Conservation (phyloP, 805 yeast species). For the Kregervanrija delftensis region DNA sequence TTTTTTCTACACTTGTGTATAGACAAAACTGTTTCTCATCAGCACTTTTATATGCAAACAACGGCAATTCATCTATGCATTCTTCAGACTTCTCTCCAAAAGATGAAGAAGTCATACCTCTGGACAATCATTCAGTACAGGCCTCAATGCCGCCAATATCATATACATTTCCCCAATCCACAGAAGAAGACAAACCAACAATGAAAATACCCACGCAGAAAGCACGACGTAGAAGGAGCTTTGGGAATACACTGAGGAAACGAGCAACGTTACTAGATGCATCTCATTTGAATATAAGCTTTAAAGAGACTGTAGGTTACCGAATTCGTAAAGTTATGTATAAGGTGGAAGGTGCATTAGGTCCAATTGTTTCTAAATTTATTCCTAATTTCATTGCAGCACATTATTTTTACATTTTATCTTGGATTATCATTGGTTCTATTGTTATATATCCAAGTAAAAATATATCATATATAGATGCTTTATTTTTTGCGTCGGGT, state of each 20-base stretch:
- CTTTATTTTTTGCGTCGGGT: conserved; percentile 68
- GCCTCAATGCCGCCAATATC: too few relatives aligned
- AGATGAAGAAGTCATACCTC: too few relatives aligned
- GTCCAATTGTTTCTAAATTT: conserved; percentile 35
- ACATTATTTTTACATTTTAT: conserved; percentile 66
- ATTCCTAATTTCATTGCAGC: conserved; percentile 55
- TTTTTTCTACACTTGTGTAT: too few relatives aligned
- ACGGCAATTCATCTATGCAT: too few relatives aligned
- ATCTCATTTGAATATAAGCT: conserved; percentile 2
- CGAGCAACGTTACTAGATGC: conserved; percentile 7
- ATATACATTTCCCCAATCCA: too few relatives aligned
- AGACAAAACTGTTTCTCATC: too few relatives aligned
- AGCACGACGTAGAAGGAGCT: too few relatives aligned
- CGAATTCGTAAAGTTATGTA: conserved; percentile 32
- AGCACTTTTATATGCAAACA: too few relatives aligned
- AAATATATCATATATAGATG: conserved; percentile 66
- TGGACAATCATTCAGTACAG: too few relatives aligned
- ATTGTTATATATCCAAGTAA: conserved; percentile 71
- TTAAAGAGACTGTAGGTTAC: conserved; percentile 23
- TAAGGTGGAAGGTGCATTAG: conserved; percentile 27
- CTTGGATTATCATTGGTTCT: conserved; percentile 58
- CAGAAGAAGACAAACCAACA: too few relatives aligned
- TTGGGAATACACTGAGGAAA: conserved; percentile 1
- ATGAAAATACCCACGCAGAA: too few relatives aligned
- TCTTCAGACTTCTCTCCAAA: too few relatives aligned